Base-by-base conservation (phyloP, 495 filamentous ascomycete genomes). In the Penicillium manginii region DNA sequence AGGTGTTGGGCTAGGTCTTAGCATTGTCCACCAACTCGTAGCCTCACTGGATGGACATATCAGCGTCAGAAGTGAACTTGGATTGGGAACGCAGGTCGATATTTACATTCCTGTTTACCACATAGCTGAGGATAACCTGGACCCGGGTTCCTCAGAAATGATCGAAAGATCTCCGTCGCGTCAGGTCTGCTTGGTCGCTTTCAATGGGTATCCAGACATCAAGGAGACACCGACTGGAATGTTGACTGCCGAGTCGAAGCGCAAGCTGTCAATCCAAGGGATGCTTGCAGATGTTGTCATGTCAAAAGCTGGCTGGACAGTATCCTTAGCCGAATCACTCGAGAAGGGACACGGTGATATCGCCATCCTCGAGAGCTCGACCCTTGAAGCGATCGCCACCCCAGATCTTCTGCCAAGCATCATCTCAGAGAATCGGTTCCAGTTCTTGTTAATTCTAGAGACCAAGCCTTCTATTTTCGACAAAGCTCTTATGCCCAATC, bases 41-140 rank as follows among this genome's bases (percentile, higher is more conserved):
- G 73, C 72, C 17, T 80, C 81, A 19, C 75, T 92, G 7, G 77
- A 79, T 6, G 85, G 89, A 0, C 74, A 78, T 10, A 80, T 92
- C 40, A 79, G 80, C 9, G 79, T 91, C 2, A 71, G 76, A 14
- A 88, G 84, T 55, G 76, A 82, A 46, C 58, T 78, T 12, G 83
- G 81, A 2, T 68, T 77, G 3, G 87, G 87, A 0, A 89, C 87
- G 0, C 82, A 84, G 47, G 80, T 85, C 6, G 82, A 78, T 4
- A 81, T 89, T 3, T 72, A 69, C 33, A 67, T 85, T 21, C 81
- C 81, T 0, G 72, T 86, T 12, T 65, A 72, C 19, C 51, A 63
- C n/a, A 50, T 71, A 14, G 83, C 67, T 90, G 88, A 84, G 83
- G 90, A 70, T 89, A 86, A 69, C 90, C 87, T 46, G 88, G 85